These are phyloP conservation scores for Penicillium dipodomyicola DNA, from an alignment of 495 filamentous ascomycete genomes.

Conservation along the genomic window DNA sequence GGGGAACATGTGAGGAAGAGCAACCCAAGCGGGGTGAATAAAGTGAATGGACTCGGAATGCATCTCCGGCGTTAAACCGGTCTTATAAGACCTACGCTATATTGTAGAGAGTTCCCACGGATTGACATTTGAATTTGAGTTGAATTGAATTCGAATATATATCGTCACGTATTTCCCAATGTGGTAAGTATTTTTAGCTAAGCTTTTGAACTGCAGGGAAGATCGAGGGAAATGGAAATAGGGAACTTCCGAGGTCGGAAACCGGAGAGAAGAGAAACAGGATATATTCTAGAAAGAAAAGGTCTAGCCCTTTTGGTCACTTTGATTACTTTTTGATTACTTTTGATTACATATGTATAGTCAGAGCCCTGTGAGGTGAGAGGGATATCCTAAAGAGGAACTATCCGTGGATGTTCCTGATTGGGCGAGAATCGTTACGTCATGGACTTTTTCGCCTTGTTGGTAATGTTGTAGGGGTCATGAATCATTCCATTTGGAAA, in stretches of 20 bases:
- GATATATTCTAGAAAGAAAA: background rate
- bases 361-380: too few relatives aligned
- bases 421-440: slow-evolving; percentile 20
- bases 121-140: background rate
- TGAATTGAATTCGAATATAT: background rate
- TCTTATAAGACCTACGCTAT: background rate
- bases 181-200: slow-evolving; percentile 1
- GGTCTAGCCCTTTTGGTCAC: background rate
- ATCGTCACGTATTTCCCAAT: slow-evolving; percentile 3
- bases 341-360: too few relatives aligned
- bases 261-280: background rate
- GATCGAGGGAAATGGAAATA: background rate
- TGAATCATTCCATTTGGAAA: slow-evolving; percentile 5
- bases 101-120: background rate
- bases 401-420: background rate
- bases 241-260: background rate
- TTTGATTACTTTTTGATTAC: too few relatives aligned
- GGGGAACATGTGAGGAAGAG: background rate
- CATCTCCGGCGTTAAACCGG: background rate
- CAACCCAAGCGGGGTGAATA: background rate
- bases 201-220: slow-evolving; percentile 3
- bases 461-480: background rate
- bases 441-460: slow-evolving; percentile 19
- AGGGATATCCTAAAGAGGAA: background rate
- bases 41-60: slow-evolving; percentile 5